Conservation (phyloP, 495 filamentous ascomycete species). For the Penicillium manginii region DNA sequence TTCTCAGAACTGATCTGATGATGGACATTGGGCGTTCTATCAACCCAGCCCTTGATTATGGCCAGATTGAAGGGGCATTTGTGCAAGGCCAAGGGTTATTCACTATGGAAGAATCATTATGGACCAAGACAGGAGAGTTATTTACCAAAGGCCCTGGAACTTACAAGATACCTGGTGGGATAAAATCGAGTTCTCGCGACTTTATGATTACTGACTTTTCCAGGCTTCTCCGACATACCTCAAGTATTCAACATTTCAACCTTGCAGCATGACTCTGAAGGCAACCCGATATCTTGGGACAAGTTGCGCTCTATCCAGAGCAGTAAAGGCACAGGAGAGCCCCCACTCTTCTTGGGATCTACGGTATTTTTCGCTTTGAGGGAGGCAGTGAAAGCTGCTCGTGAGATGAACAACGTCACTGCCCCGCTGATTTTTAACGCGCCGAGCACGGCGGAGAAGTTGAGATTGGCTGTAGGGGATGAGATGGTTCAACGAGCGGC, state of each 20-base stretch:
- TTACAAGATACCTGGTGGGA: background rate
- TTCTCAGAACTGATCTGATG: conserved; percentile 1
- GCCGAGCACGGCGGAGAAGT: background rate
- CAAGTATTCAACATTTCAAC: conserved; percentile 2
- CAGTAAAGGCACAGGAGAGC: background rate
- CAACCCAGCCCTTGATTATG: conserved; percentile 1
- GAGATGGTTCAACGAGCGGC: conserved; percentile 1
- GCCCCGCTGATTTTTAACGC: background rate
- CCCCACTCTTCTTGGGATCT: background rate
- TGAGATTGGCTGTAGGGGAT: conserved; percentile 1
- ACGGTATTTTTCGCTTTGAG: background rate
- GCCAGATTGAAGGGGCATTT: background rate
- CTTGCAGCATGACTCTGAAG: background rate
- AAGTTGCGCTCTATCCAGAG: background rate
- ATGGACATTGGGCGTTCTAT: conserved; percentile 2
- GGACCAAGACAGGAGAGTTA: background rate
- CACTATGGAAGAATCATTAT: conserved; percentile 3
- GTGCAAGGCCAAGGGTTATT: conserved; percentile 2
- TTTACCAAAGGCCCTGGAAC: conserved; percentile 1
- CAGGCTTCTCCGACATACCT: background rate
- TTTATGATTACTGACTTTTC: background rate
- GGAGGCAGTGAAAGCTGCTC: conserved; percentile 1
- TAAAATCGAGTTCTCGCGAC: background rate
- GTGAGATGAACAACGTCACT: background rate
- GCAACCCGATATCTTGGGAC: background rate